phyloP scores from a whole-genome alignment of 306 rosid genomes.

The Rubus parviflorus region DNA sequence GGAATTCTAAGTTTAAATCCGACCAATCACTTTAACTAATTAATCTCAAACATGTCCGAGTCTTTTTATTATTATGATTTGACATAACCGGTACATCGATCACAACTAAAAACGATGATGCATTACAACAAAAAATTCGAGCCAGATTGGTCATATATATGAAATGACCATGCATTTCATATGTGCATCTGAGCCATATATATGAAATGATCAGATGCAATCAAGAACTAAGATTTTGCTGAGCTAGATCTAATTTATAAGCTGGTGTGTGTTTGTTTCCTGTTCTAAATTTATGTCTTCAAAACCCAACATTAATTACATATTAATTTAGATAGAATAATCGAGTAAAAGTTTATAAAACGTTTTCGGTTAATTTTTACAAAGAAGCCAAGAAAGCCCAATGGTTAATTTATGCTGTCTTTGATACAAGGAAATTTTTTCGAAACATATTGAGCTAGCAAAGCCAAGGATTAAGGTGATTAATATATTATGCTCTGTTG shows the following conservation, averaged over 20 bases:
- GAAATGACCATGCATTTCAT: slow-evolving; percentile 17
- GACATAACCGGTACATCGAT: too few relatives aligned
- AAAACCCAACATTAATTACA: neutral
- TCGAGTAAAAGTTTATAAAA: slow-evolving; percentile 1
- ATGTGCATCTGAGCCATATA: slow-evolving; percentile 7
- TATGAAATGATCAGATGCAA: slow-evolving; percentile 39
- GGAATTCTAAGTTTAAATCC: neutral
- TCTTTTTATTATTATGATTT: too few relatives aligned
- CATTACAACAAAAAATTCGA: neutral
- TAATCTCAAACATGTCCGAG: neutral
- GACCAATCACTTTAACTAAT: too few relatives aligned
- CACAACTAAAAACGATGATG: neutral
- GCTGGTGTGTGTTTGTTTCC: neutral
- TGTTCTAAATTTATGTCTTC: neutral
- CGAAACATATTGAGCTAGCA: neutral
- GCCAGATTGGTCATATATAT: too few relatives aligned
- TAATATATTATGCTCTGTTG: neutral
- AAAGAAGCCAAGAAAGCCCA: slow-evolving; percentile 35
- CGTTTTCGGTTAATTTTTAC: slow-evolving; percentile 14
- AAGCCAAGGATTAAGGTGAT: neutral
- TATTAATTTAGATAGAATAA: neutral
- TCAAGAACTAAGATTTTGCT: slow-evolving; percentile 38
- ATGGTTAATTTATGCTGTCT: slow-evolving; percentile 35
- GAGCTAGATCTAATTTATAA: neutral
- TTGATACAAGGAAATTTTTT: slow-evolving; percentile 13